A percentile compares a stretch with the other conserved stretches of the same genome.
Conservation (phyloP, 2,329 filamentous ascomycete species). For the Albophoma yamanashiensis region DNA sequence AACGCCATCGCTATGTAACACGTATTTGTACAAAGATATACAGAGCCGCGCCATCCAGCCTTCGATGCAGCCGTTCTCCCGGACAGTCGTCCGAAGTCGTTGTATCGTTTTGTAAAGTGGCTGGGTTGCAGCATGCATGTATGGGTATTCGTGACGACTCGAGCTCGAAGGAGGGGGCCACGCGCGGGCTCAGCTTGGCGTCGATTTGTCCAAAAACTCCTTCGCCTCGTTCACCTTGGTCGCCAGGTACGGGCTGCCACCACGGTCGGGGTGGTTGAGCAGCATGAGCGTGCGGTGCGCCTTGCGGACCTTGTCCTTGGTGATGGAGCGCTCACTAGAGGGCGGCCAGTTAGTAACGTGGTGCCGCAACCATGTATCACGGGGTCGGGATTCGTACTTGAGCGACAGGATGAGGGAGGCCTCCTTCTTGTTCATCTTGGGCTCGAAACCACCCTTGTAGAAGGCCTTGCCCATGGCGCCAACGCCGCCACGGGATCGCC, state of each 20-base stretch:
- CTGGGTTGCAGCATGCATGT: not conserved
- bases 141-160: not conserved
- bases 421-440: conserved; percentile 86
- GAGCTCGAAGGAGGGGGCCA: not conserved
- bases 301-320: conserved; percentile 90
- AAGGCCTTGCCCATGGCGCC: conserved; percentile 81
- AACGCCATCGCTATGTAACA: conserved; percentile 35
- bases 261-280: conserved; percentile 93
- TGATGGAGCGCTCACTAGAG: conserved; percentile 70
- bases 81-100: not conserved
- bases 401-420: conserved; percentile 84
- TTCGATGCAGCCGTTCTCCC: not conserved
- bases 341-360: conserved; percentile 4
- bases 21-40: conserved; percentile 26
- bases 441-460: conserved; percentile 98
- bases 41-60: conserved; percentile 3
- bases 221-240: conserved; percentile 99
- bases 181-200: conserved; percentile 8
- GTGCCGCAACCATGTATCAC: not conserved
- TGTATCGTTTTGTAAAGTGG: not conserved
- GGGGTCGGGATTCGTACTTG: conserved; percentile 44
- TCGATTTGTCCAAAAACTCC: conserved; percentile 74
- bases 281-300: conserved; percentile 94
- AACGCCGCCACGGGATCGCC: conserved; percentile 67
- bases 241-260: conserved; percentile 89